Base-by-base conservation (phyloP, 352 stramenopile genomes). In the Phytophthora boehmeriae region DNA sequence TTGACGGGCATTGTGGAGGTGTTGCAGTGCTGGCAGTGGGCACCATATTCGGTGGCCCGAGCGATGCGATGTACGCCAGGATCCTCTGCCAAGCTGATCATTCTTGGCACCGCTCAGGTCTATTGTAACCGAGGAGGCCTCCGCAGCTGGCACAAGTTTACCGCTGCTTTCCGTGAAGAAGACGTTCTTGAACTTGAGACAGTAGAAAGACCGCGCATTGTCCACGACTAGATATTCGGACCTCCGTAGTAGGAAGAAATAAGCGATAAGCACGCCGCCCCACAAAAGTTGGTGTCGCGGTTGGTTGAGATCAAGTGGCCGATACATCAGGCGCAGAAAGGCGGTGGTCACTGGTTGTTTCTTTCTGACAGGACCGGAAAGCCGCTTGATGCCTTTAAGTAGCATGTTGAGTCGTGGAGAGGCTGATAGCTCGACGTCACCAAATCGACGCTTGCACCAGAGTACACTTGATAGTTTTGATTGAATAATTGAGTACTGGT, bases 231-330 rank as follows among this genome's bases (percentile, higher is more conserved):
- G 41, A 23, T 61, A 69, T 54, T 74, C 66, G 1, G 59, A 62
- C 0, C 53, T n/a, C 0, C 59, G 42, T 0, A 70, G 22, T 0
- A 66, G 39, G 20, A 74, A 69, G 49, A 70, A 74, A 43, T 47
- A 66, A 23, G 22, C 54, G 22, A 74, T 49, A 4, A 74, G 22
- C 8, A 73, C 39, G 42, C 38, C 34, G 32, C 54, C 66, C 66
- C 66, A 74, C 19, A 63, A 20, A n/a, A 69, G 49, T 4, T 52
- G 59, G 4, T 69, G 50, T 10, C 27, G 46, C 6, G 65, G 53
- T 11, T 17, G 16, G 5, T 20, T 9, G 4, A 64, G 19, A 39
- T 64, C 54, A 13, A 58, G 17, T 0, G 10, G 30, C 14, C 44
- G 19, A 2, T 46, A 28, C 1, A 68, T 35, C 1, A 49, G 43